A percentile compares a stretch with the other conserved stretches of the same genome.
These are phyloP conservation scores for Plenodomus tracheiphilus DNA, from an alignment of 2,329 filamentous ascomycete genomes.

Conservation along the genomic window DNA sequence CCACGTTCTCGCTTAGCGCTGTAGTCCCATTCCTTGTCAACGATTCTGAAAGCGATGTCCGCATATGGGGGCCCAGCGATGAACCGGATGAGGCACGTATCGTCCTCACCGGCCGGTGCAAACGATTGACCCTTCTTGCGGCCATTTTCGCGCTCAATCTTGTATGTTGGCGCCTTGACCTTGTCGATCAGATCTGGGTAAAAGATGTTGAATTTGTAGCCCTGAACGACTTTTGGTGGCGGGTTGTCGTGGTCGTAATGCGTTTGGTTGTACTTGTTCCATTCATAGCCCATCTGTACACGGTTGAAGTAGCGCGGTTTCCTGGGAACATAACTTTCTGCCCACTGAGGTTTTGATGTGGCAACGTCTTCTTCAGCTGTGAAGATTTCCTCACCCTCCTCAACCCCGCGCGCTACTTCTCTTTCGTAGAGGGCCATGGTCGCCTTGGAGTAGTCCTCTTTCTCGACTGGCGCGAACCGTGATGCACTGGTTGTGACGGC, in stretches of 20 bases:
- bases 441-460: constrained; percentile 82
- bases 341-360: constrained; percentile 72
- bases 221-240: constrained; percentile 95
- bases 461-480: constrained; percentile 69
- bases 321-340: constrained; percentile 80
- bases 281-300: constrained; percentile 98
- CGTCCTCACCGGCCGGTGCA: constrained; percentile 90
- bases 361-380: constrained; percentile 82
- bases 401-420: constrained; percentile 86
- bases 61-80: constrained; percentile 94
- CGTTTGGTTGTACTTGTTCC: constrained; percentile 99
- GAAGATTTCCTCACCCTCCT: constrained; percentile 95
- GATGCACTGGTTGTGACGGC: constrained; percentile 60
- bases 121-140: constrained; percentile 88
- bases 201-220: constrained; percentile 99
- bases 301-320: constrained; percentile 98
- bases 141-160: constrained; percentile 91
- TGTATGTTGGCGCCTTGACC: constrained; percentile 90
- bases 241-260: constrained; percentile 99
- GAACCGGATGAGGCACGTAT: constrained; percentile 95
- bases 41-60: constrained; percentile 94
- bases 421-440: constrained; percentile 90
- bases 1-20: constrained; percentile 92
- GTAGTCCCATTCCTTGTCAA: constrained; percentile 99
- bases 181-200: constrained; percentile 97